A percentile compares a stretch with the other conserved stretches of the same genome.
Conservation (phyloP, 2,329 filamentous ascomycete species). For the Fusarium penzigii region DNA sequence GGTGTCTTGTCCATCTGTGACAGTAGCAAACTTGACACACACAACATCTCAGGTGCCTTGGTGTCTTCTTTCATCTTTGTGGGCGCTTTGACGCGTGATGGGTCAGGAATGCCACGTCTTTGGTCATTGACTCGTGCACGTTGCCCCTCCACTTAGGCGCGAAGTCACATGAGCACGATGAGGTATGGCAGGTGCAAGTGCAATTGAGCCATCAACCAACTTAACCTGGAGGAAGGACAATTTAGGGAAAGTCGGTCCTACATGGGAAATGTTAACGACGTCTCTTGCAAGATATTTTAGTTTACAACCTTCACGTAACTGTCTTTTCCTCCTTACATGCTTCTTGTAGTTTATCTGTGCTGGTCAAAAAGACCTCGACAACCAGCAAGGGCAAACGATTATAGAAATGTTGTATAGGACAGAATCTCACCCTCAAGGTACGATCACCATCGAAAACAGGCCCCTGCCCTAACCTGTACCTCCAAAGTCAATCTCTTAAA, state of each 20-base stretch:
- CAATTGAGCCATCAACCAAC: background rate
- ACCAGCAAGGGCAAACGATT: no score
- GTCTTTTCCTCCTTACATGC: no score
- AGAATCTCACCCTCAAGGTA: background rate
- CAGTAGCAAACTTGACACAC: background rate
- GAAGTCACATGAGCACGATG: slow-evolving; percentile 28
- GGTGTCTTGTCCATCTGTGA: background rate
- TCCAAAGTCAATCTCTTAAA: background rate
- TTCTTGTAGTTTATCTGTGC: no score
- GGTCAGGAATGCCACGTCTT: slow-evolving; percentile 11
- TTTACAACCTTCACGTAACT: no score
- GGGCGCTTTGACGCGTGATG: slow-evolving; percentile 21
- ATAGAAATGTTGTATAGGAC: no score
- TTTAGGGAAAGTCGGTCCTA: no score
- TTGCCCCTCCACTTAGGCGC: slow-evolving; percentile 17
- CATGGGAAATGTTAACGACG: no score
- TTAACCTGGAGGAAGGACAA: background rate
- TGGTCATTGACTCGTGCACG: slow-evolving; percentile 13
- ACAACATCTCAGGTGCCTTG: background rate
- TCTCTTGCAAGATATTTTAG: no score
- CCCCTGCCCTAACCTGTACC: background rate
- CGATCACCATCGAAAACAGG: background rate
- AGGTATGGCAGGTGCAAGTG: background rate
- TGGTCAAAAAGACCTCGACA: no score
- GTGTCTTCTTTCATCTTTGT: slow-evolving; percentile 14